phyloP scores from a whole-genome alignment of 768 basidiomycete species.

The Boletus subparvulus region DNA sequence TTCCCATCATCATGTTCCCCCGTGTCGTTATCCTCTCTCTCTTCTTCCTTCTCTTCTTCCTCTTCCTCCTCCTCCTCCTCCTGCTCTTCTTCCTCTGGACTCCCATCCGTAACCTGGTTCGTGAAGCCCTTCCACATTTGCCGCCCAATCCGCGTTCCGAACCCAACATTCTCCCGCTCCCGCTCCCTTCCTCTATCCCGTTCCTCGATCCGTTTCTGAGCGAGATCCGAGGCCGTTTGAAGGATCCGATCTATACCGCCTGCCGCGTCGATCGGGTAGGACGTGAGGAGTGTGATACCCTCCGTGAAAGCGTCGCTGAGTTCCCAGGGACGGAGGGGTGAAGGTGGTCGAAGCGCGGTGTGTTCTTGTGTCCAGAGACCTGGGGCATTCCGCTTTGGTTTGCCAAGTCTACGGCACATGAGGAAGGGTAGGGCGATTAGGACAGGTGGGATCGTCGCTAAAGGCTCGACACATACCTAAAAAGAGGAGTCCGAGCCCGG shows the following conservation, averaged over 20 bases:
- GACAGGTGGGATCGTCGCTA: not conserved
- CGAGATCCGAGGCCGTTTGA: constrained; percentile 64
- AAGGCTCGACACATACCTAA: constrained; percentile 44
- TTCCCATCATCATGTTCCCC: constrained; percentile 41
- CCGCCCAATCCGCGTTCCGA: constrained; percentile 57
- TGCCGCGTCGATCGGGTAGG: constrained; percentile 60
- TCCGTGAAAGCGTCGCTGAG: constrained; percentile 66
- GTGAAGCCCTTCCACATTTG: constrained; percentile 70
- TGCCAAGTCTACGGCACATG: constrained; percentile 48
- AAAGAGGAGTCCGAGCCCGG: constrained; percentile 51
- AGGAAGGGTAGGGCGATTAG: not conserved
- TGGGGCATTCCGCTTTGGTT: constrained; percentile 39
- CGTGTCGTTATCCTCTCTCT: constrained; percentile 18
- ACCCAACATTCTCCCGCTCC: constrained; percentile 38
- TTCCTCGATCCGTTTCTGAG: constrained; percentile 48
- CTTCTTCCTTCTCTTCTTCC: constrained; percentile 26
- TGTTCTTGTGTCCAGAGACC: constrained; percentile 57
- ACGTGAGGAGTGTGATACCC: constrained; percentile 60
- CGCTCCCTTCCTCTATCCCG: constrained; percentile 23
- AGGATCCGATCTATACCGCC: constrained; percentile 73
- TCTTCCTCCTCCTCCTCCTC: constrained; percentile 38
- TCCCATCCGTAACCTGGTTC: constrained; percentile 44
- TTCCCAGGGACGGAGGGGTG: constrained; percentile 49
- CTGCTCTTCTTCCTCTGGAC: constrained; percentile 29
- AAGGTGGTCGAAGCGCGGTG: constrained; percentile 35